Evolutionary conservation across 208 protist species (phyloP), one percentile per base, ranked within the genome.

Genomic region (Acanthamoeba triangularis): DNA sequence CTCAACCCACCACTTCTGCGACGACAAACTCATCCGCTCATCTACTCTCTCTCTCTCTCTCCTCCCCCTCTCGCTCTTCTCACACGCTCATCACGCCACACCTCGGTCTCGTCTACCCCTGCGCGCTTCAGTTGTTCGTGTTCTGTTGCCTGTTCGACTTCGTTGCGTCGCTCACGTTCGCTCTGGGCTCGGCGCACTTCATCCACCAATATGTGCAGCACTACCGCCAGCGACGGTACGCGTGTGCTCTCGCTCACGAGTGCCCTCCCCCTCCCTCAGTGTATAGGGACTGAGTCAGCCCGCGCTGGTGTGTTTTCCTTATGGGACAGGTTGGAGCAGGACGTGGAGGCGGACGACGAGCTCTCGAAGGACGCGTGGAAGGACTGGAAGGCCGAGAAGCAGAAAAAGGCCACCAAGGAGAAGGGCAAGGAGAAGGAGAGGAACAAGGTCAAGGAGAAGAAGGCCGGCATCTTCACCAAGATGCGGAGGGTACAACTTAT

Each of bases 311-410:
- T 23, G 28, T 18, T 76, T n/a, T 37, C 7, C 28, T 78, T 44
- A 18, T 7, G 3, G 35, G 8, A 7, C 7, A 88, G 80, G 49
- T 28, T 88, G 80, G 41, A 93, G 25, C 87, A 93, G 35, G 87
- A 93, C 23, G n/a, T 76, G 41, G 65, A 69, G 18, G 87, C 56
- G 14, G 87, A 93, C 25, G 87, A 93, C 23, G 54, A 90, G 59
- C 84, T 90, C 14, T 90, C 84, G n/a, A 90, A 90, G 84, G 59
- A 90, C 49, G 76, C 49, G 5, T 85, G 76, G 76, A 85, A 56
- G 41, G 76, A 49, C 41, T 85, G 76, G 76, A 85, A 85, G 49
- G 49, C 76, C 41, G 47, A 85, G n/a, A 49, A 85, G 76, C 47
- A 85, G 33, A 41, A 54, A 30, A 93, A 63, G 25, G 25, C 76